Conservation (phyloP, 208 protist species). For the Acanthamoeba sp. region DNA sequence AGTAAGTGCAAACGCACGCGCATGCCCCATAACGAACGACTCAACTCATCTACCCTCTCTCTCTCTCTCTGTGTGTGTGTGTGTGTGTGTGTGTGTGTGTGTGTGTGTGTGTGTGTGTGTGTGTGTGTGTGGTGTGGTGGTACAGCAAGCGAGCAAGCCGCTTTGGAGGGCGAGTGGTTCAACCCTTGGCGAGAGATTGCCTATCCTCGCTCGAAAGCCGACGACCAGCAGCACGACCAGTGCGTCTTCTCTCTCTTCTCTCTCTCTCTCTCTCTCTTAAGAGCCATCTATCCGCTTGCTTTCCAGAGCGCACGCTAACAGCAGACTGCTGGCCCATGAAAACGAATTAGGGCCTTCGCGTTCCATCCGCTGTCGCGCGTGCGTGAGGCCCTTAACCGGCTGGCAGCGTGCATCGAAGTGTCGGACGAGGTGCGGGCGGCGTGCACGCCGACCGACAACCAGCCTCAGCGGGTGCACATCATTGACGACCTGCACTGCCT, state of each 20-base stretch:
- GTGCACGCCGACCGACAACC: background rate
- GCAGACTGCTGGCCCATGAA: background rate
- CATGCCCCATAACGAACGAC: background rate
- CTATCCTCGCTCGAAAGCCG: background rate
- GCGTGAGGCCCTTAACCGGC: background rate
- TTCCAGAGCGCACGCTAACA: too few species aligned
- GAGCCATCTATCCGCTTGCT: too few species aligned
- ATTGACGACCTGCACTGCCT: background rate
- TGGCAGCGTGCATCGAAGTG: background rate
- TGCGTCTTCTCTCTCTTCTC: background rate
- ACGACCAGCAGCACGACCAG: conserved; percentile 1
- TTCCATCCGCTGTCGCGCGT: background rate
- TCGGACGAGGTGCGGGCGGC: background rate
- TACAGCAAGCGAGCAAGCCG: background rate
- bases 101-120: too few species aligned
- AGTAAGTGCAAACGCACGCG: too few species aligned
- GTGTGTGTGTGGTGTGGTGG: too few species aligned
- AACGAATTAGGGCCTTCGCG: background rate
- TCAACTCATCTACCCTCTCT: too few species aligned
- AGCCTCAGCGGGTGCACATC: background rate
- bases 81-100: too few species aligned
- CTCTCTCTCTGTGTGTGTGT: too few species aligned
- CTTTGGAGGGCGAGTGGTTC: background rate
- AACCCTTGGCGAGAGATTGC: conserved; percentile 3
- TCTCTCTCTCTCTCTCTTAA: background rate